Percentiles rank a stretch among this genome's conserved stretches.
These are phyloP conservation scores for Chrysoporthe deuterocubensis DNA, from an alignment of 2,329 filamentous ascomycete genomes.

Conservation along the genomic window DNA sequence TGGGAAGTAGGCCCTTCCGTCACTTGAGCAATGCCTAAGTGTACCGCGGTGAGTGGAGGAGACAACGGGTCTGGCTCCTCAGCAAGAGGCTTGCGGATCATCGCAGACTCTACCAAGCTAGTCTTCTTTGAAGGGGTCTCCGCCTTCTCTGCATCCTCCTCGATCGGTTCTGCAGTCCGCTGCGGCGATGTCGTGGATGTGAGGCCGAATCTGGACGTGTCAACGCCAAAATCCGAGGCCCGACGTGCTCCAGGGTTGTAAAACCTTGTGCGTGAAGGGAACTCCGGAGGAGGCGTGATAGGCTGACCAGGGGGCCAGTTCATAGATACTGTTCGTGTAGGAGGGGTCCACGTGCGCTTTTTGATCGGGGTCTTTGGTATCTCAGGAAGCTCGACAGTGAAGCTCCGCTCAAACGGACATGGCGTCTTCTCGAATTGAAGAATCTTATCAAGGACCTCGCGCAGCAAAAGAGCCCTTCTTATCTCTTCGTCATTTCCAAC, in stretches of 20 bases:
- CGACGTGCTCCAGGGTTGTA: constrained; percentile 27
- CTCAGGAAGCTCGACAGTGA: constrained; percentile 75
- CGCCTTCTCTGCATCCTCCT: background rate
- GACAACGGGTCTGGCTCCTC: constrained; percentile 24
- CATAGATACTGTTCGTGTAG: constrained; percentile 43
- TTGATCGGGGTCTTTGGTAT: constrained; percentile 66
- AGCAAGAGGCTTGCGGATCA: constrained; percentile 17
- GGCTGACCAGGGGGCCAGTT: constrained; percentile 35
- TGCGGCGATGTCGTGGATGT: constrained; percentile 20
- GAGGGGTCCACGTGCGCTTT: constrained; percentile 69
- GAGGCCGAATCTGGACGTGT: constrained; percentile 12
- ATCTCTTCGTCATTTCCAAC: constrained; percentile 66
- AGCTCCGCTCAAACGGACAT: constrained; percentile 81
- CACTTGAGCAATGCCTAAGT: background rate
- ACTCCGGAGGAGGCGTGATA: constrained; percentile 31
- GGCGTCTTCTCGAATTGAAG: constrained; percentile 86
- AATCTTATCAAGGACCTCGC: constrained; percentile 70
- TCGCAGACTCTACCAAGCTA: constrained; percentile 4
- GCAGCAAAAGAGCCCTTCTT: constrained; percentile 67
- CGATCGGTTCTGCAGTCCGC: background rate
- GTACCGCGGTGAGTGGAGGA: constrained; percentile 22
- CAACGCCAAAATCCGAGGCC: constrained; percentile 23
- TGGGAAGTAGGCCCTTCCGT: background rate
- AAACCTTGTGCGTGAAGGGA: constrained; percentile 27
- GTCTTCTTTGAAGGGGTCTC: background rate